Percentiles rank a stretch among this genome's conserved stretches.
phyloP scores from a whole-genome alignment of 345 rosid genomes.

The Diplotaxis tenuifolia region DNA sequence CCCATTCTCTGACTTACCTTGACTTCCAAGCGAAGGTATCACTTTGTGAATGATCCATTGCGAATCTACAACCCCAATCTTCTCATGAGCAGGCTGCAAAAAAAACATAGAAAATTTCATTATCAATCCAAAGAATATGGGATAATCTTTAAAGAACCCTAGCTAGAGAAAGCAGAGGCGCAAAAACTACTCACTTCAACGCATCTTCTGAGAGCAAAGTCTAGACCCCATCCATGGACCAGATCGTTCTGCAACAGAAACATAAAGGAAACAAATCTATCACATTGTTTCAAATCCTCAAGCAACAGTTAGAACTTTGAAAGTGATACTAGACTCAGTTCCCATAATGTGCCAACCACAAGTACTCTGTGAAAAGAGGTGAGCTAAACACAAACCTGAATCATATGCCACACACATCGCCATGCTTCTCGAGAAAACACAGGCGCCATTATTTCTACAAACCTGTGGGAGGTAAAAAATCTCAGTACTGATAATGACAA shows the following conservation, averaged over 20 bases:
- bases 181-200: constrained; percentile 48
- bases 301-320: background rate
- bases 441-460: constrained; percentile 98
- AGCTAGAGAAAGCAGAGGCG: background rate
- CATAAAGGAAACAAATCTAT: background rate
- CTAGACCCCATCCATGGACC: constrained; percentile 99
- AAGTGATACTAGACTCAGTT: background rate
- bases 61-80: constrained; percentile 90
- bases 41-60: constrained; percentile 95
- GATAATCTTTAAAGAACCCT: background rate
- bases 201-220: constrained; percentile 90
- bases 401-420: constrained; percentile 95
- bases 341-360: background rate
- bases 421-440: constrained; percentile 88
- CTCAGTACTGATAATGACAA: background rate
- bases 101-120: background rate
- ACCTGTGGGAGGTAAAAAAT: constrained; percentile 43
- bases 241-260: constrained; percentile 66
- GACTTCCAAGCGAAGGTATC: constrained; percentile 79
- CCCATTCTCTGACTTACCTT: constrained; percentile 68
- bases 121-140: background rate
- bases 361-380: background rate
- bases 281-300: background rate
- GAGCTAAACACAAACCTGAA: constrained; percentile 56
- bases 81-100: constrained; percentile 85